A percentile compares a stretch with the other conserved stretches of the same genome.
Conservation (phyloP, 2,329 filamentous ascomycete genomes). For the Taxawa tesnikishii region DNA sequence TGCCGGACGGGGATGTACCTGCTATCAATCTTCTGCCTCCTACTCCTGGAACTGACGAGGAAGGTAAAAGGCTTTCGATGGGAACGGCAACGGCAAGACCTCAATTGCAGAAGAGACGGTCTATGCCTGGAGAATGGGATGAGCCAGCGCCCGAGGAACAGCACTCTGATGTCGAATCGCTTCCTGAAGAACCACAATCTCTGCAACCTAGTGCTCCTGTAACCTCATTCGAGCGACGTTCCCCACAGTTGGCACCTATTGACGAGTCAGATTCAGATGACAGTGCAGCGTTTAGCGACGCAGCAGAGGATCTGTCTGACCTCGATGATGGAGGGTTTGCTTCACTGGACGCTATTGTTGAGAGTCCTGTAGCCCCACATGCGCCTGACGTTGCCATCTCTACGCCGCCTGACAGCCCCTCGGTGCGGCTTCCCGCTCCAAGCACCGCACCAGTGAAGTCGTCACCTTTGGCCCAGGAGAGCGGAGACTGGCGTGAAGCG, state of each 20-base stretch:
- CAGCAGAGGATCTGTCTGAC: slow-evolving; percentile 60
- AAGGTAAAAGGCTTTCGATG: too few species aligned
- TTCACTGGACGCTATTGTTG: slow-evolving; percentile 61
- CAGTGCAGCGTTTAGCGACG: slow-evolving; percentile 60
- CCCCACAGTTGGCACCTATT: slow-evolving; percentile 5
- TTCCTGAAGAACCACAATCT: slow-evolving; percentile 4
- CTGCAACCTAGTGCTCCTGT: not conserved
- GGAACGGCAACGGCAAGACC: not conserved
- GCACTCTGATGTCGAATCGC: not conserved
- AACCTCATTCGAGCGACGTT: not conserved
- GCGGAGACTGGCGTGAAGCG: slow-evolving; percentile 51
- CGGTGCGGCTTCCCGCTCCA: slow-evolving; percentile 5
- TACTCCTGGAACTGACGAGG: slow-evolving; percentile 19
- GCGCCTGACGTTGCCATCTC: slow-evolving; percentile 5
- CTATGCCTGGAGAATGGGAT: slow-evolving; percentile 8
- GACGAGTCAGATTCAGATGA: slow-evolving; percentile 25
- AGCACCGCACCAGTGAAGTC: slow-evolving; percentile 3
- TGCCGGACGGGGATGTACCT: slow-evolving; percentile 12
- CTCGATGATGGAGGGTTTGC: slow-evolving; percentile 54
- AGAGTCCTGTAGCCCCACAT: slow-evolving; percentile 35
- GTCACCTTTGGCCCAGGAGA: slow-evolving; percentile 3
- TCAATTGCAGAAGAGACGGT: not conserved
- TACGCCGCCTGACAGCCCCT: slow-evolving; percentile 15
- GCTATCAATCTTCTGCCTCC: slow-evolving; percentile 21
- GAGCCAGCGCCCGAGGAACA: too few species aligned